Evolutionary conservation across 2,329 filamentous ascomycete genomes (phyloP), one percentile per base, ranked within the genome.

Genomic region (Lasiodiplodia sp.): DNA sequence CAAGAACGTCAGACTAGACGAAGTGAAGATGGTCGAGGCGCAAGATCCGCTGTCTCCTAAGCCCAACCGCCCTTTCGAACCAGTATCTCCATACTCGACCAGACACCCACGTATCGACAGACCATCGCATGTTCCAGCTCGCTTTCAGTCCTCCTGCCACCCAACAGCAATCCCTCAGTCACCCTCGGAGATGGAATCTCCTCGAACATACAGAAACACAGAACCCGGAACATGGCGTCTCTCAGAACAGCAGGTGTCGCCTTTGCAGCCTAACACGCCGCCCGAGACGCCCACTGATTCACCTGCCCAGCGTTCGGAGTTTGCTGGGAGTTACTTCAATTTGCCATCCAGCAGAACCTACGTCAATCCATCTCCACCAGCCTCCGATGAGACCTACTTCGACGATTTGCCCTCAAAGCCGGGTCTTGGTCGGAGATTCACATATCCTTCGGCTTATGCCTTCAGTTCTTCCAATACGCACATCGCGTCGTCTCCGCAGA

Each of bases 21-120:
- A 14, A 16, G 12, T 7, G 25, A 40, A 28, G 8, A 63, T 63
- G 58, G 58, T 44, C 21, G 44, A 63, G 25, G 40, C 40, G 40
- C 40, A 63, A 3, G 58, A 63, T 34, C 40, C 58, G 25, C 40
- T 63, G 10, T 63, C 40, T 16, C 58, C 58, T 16, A 31, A 37
- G 10, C 58, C 58, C 25, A 16, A 16, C 28, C 23, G 58, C 12
- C 58, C 58, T 25, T 51, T 63, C 58, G 49, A 12, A 23, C 38
- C 40, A 34, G 40, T 51, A 21, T 31, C 40, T 37, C 25, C 34
- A 28, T 25, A 16, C 44, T 28, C 40, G 16, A 51, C 38, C 18
- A 21, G 58, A 23, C 28, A 63, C 16, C 25, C 25, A 25, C 40
- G 49, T 18, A 31, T 63, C 44, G 16, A 37, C 44, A 63, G 44